Conservation (phyloP, 495 filamentous ascomycete genomes). For the Aspergillus indologenus region DNA sequence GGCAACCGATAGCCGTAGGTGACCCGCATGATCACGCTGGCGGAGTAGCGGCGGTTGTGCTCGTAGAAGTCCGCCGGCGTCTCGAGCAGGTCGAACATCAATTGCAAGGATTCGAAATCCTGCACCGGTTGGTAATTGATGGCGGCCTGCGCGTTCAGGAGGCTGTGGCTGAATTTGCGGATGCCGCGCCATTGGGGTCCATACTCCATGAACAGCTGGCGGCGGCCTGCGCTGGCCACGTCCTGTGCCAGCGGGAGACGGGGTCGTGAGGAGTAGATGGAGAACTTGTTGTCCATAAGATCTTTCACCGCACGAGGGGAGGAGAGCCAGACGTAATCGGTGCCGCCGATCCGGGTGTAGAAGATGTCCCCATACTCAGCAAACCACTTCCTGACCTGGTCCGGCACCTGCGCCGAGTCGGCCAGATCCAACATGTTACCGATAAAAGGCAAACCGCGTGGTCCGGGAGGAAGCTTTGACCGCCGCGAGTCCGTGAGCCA, state of each 20-base stretch:
- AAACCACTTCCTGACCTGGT: no score
- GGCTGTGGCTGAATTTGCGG: slow-evolving; percentile 32
- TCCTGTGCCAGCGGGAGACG: slow-evolving; percentile 27
- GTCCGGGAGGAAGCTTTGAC: no score
- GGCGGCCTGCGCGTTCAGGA: slow-evolving; percentile 23
- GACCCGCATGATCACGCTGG: slow-evolving; percentile 27
- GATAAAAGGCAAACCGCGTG: no score
- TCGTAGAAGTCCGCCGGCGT: slow-evolving; percentile 24
- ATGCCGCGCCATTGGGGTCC: slow-evolving; percentile 39
- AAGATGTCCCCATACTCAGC: slow-evolving; percentile 7
- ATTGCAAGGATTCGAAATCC: slow-evolving; percentile 45
- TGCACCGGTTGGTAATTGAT: slow-evolving; percentile 37
- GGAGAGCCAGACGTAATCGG: slow-evolving; percentile 42
- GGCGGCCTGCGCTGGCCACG: slow-evolving; percentile 25
- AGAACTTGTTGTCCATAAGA: slow-evolving; percentile 38
- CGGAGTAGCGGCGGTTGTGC: slow-evolving; percentile 28
- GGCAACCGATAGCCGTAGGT: slow-evolving; percentile 28
- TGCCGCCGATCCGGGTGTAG: slow-evolving; percentile 32
- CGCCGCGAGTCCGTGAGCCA: no score
- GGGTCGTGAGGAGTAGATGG: slow-evolving; percentile 24
- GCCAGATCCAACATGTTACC: no score
- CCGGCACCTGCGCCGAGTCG: no score
- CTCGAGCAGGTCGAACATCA: slow-evolving; percentile 50
- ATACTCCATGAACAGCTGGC: slow-evolving; percentile 45
- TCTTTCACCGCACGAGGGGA: slow-evolving; percentile 37